These are phyloP conservation scores for Aureobasidium vineae DNA, from an alignment of 2,329 filamentous ascomycete species.

Conservation along the genomic window DNA sequence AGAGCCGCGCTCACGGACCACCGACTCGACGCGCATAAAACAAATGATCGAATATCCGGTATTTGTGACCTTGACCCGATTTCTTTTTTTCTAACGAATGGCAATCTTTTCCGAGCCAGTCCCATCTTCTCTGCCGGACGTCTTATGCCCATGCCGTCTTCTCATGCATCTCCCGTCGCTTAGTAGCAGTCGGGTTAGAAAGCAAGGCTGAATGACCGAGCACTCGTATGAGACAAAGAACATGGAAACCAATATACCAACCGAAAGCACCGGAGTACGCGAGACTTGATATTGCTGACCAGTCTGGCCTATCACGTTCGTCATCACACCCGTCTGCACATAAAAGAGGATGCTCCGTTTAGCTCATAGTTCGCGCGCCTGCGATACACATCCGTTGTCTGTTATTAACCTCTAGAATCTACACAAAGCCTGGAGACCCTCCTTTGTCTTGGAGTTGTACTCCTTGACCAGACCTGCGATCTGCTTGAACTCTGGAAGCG, in stretches of 20 bases:
- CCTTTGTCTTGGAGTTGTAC: slow-evolving; percentile 66
- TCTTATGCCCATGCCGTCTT: background rate
- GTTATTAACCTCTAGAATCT: slow-evolving; percentile 34
- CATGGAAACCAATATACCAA: background rate
- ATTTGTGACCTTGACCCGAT: slow-evolving; percentile 10
- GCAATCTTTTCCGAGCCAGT: slow-evolving; percentile 6
- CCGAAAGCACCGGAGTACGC: background rate
- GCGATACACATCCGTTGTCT: background rate
- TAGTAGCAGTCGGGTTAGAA: background rate
- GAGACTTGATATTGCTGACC: slow-evolving; percentile 2
- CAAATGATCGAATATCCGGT: background rate
- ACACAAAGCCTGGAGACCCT: slow-evolving; percentile 63
- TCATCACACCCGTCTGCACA: slow-evolving; percentile 3
- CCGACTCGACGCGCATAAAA: slow-evolving; percentile 9
- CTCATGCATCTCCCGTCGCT: background rate
- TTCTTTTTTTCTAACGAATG: slow-evolving; percentile 17
- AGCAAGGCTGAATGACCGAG: slow-evolving; percentile 15
- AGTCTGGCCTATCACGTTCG: slow-evolving; percentile 8
- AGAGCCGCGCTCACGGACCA: background rate
- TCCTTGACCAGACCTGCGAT: slow-evolving; percentile 79
- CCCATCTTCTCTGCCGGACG: background rate
- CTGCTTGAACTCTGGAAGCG: slow-evolving; percentile 66
- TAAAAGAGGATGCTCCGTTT: background rate
- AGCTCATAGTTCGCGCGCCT: background rate
- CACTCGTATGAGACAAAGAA: slow-evolving; percentile 17